Conservation (phyloP, 768 basidiomycete species). For the Saitozyma sp. region DNA sequence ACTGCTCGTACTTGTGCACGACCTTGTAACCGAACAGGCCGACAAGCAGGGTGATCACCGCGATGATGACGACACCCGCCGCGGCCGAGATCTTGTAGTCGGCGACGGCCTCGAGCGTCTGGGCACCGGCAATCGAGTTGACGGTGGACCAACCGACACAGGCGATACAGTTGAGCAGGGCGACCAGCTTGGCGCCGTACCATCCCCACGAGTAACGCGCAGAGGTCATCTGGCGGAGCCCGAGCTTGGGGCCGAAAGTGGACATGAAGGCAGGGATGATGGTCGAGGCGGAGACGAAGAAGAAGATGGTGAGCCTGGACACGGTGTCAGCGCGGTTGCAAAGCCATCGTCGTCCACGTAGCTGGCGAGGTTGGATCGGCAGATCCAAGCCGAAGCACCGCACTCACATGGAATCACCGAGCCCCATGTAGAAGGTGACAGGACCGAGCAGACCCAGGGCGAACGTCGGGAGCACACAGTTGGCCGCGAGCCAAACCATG, state of each 20-base stretch:
- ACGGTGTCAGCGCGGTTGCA: slow-evolving; percentile 2
- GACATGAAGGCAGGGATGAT: slow-evolving; percentile 23
- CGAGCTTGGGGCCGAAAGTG: slow-evolving; percentile 54
- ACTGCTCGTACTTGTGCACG: slow-evolving; percentile 56
- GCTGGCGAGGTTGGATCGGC: slow-evolving; percentile 2
- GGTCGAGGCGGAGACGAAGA: slow-evolving; percentile 53
- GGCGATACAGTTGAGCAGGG: slow-evolving; percentile 55
- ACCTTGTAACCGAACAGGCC: slow-evolving; percentile 56
- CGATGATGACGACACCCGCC: slow-evolving; percentile 57
- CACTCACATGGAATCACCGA: slow-evolving; percentile 52
- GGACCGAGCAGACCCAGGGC: slow-evolving; percentile 55
- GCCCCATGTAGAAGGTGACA: slow-evolving; percentile 51
- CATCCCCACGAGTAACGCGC: slow-evolving; percentile 56
- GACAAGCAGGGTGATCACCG: slow-evolving; percentile 54
- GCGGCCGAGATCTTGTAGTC: slow-evolving; percentile 41
- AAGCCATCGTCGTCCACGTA: neutral
- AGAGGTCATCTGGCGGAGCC: slow-evolving; percentile 57
- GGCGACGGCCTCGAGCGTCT: slow-evolving; percentile 28
- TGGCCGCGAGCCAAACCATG: slow-evolving; percentile 26
- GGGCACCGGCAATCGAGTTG: slow-evolving; percentile 47
- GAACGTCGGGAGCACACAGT: slow-evolving; percentile 48
- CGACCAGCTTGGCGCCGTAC: slow-evolving; percentile 45
- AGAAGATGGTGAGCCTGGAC: slow-evolving; percentile 52
- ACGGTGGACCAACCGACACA: slow-evolving; percentile 57
- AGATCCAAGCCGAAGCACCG: neutral